Percentiles rank a stretch among this genome's conserved stretches.
Conservation (phyloP, 2,329 filamentous ascomycete species). For the Cyclaneusma minus region DNA sequence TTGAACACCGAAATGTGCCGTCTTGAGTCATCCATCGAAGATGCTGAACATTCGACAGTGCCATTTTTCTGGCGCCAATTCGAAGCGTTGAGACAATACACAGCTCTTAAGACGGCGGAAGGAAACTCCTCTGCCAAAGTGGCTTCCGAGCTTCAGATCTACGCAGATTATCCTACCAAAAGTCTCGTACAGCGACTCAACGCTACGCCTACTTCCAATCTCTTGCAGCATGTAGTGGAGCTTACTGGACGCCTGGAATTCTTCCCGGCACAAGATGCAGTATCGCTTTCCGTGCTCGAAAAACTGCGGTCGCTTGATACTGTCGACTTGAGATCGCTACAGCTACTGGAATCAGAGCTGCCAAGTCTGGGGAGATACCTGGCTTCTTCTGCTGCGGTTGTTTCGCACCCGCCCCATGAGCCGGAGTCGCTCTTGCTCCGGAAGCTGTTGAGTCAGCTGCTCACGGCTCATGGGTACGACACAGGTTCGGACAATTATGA, state of each 20-base stretch:
- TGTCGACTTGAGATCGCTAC: slow-evolving; percentile 42
- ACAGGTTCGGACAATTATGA: too few species aligned
- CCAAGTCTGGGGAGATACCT: slow-evolving; percentile 42
- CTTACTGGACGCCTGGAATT: too few species aligned
- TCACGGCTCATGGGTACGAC: too few species aligned
- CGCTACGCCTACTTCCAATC: too few species aligned
- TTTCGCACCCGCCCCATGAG: background rate
- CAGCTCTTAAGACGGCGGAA: slow-evolving; percentile 8
- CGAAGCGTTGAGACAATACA: slow-evolving; percentile 35
- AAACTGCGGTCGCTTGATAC: too few species aligned
- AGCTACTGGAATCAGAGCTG: slow-evolving; percentile 49
- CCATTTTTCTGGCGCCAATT: slow-evolving; percentile 41
- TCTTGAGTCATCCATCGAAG: slow-evolving; percentile 23
- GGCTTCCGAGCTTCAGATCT: too few species aligned
- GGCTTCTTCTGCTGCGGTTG: slow-evolving; percentile 32
- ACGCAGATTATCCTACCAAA: too few species aligned
- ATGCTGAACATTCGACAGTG: slow-evolving; percentile 7
- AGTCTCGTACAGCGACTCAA: too few species aligned
- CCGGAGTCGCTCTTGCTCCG: too few species aligned
- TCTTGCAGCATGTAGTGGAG: too few species aligned
- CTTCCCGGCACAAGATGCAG: slow-evolving; percentile 39
- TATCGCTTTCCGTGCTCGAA: too few species aligned
- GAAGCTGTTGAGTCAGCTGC: too few species aligned
- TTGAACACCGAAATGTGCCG: slow-evolving; percentile 34
- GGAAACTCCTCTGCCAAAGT: slow-evolving; percentile 1